Evolutionary conservation across 306 rosid species (phyloP).

Genomic region (Acacia acuminata): DNA sequence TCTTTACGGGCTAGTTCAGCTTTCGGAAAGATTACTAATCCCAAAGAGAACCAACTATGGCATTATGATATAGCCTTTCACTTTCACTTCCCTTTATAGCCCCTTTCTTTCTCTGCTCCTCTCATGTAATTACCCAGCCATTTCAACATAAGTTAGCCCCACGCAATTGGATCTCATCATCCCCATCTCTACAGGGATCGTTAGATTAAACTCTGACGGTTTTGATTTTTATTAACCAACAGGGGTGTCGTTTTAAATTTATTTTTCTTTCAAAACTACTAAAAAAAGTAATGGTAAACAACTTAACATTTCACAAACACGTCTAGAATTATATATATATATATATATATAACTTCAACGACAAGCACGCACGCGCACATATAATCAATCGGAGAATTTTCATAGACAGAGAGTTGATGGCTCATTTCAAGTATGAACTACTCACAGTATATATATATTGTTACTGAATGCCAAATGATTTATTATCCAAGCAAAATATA

Average conservation of each 20-base stretch:
- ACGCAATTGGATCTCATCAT: not conserved
- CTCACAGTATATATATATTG: too few species aligned
- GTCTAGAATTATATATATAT: too few species aligned
- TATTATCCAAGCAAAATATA: not conserved
- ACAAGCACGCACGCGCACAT: not conserved
- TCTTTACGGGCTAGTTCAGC: conserved; percentile 12
- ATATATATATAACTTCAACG: not conserved
- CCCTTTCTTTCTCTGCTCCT: not conserved
- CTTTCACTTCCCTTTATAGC: conserved; percentile 1
- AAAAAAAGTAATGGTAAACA: too few species aligned
- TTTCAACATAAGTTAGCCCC: not conserved
- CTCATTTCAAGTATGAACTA: not conserved
- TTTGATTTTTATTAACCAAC: too few species aligned
- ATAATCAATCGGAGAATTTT: not conserved
- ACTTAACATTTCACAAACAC: not conserved
- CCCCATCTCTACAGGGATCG: too few species aligned
- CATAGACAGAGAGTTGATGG: not conserved
- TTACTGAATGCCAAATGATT: not conserved
- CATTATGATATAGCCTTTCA: not conserved
- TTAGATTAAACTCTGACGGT: too few species aligned
- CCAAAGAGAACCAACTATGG: too few species aligned
- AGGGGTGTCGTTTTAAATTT: too few species aligned
- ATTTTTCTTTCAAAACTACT: too few species aligned
- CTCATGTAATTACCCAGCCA: too few species aligned
- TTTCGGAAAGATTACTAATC: conserved; percentile 19